phyloP scores from a whole-genome alignment of 2,329 filamentous ascomycete species.

The Lecanicillium sp. region DNA sequence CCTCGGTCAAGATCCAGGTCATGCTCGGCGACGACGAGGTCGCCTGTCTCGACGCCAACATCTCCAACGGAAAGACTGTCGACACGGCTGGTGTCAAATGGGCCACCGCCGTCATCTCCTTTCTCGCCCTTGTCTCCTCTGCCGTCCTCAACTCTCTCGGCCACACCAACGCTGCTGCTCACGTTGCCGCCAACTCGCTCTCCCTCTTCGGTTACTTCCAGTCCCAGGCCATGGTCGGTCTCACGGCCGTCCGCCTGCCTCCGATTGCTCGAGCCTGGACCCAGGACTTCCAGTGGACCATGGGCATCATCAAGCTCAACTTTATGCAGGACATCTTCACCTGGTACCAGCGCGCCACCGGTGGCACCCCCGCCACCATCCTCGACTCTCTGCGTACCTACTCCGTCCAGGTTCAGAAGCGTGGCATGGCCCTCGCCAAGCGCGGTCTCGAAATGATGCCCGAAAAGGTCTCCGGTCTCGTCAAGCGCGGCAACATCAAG shows the following conservation, averaged over 20 bases:
- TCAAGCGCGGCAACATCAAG: conserved; percentile 50
- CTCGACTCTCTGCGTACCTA: conserved; percentile 67
- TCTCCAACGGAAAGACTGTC: conserved; percentile 90
- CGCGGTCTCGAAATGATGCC: conserved; percentile 50
- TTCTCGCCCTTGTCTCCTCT: conserved; percentile 74
- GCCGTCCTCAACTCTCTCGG: conserved; percentile 85
- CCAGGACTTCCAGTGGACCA: conserved; percentile 96
- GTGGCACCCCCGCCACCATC: conserved; percentile 73
- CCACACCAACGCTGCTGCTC: conserved; percentile 88
- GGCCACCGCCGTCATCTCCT: conserved; percentile 82
- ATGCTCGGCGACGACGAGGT: conserved; percentile 62
- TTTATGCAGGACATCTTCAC: conserved; percentile 87
- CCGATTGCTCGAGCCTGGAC: conserved; percentile 91
- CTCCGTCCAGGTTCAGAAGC: conserved; percentile 78
- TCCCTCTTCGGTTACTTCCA: conserved; percentile 96
- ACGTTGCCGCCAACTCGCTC: conserved; percentile 87
- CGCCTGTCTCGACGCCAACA: conserved; percentile 79
- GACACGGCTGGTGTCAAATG: conserved; percentile 84
- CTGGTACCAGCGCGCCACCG: conserved; percentile 93
- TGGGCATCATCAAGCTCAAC: conserved; percentile 85
- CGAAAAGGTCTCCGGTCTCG: conserved; percentile 35
- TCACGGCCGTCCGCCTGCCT: conserved; percentile 73
- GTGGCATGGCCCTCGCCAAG: conserved; percentile 38
- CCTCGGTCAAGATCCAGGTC: conserved; percentile 75
- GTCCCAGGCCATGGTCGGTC: conserved; percentile 83